A percentile compares a stretch with the other conserved stretches of the same genome.
Conservation (phyloP, 2,329 filamentous ascomycete species). For the Colletotrichum sp. region DNA sequence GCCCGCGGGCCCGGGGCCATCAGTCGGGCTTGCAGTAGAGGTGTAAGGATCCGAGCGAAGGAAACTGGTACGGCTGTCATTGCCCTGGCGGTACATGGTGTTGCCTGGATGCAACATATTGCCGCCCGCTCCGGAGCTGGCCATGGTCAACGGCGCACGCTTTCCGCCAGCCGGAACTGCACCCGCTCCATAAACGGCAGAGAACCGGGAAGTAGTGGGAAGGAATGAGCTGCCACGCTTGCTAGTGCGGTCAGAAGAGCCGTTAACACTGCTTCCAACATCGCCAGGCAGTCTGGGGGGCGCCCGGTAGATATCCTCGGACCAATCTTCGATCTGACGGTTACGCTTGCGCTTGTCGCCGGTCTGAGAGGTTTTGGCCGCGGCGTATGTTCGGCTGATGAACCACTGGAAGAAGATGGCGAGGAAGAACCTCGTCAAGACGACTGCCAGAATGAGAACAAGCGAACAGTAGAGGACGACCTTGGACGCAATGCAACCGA, state of each 20-base stretch:
- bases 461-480: conserved; percentile 95
- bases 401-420: conserved; percentile 97
- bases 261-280: conserved; percentile 66
- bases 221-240: conserved; percentile 86
- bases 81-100: conserved; percentile 73
- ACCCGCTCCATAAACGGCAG: conserved; percentile 84
- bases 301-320: conserved; percentile 94
- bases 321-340: conserved; percentile 97
- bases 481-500: conserved; percentile 96
- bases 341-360: conserved; percentile 84
- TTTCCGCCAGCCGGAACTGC: conserved; percentile 49
- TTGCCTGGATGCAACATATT: conserved; percentile 70
- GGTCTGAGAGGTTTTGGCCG: conserved; percentile 82
- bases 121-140: conserved; percentile 80
- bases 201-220: conserved; percentile 93
- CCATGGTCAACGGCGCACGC: conserved; percentile 87
- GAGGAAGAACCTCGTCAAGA: conserved; percentile 83
- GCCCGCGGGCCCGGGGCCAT: conserved; percentile 83
- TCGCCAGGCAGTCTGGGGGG: conserved; percentile 82
- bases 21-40: conserved; percentile 59
- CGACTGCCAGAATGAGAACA: conserved; percentile 89
- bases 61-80: conserved; percentile 70
- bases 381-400: conserved; percentile 83
- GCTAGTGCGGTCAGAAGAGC: conserved; percentile 71
- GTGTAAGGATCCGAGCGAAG: conserved; percentile 63